Base-by-base conservation (phyloP, 257 asterid genomes). In the Linaria vulgaris region DNA sequence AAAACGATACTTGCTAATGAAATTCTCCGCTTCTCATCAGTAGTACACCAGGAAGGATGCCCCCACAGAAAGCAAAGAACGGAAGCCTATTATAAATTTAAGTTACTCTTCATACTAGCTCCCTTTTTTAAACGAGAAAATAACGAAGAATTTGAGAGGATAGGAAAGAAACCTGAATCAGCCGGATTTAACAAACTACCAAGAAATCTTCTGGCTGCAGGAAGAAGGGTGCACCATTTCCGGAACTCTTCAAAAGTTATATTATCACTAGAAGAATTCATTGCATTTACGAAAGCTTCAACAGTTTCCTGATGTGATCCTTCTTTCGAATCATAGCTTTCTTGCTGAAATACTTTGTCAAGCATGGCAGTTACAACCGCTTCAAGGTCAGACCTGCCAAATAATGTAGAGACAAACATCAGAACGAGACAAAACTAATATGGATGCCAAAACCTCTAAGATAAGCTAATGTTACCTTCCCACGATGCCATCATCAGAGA, bases 371-470 rank as follows among this genome's bases (percentile, higher is more conserved):
- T 83, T 69, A 89, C 66, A 67, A 86, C 91, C 38, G 74, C 84
- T 76, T 85, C 86, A 57, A 89, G 81, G 78, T 87, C 99, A 75
- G 88, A 74, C 82, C 99, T 92, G 86, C 61, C 68, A 77, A 49
- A 72, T 61, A 72, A 63, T 44, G 56, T 48, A 63, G 13, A 43
- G 9, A 59, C 21, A 41, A 59, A 59, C 13, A 20, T 50, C 44
- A n/a, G 24, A 13, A 58, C 56, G 37, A 25, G 62, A 49, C n/a
- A 56, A 31, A 34, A 10, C 55, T 23, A 75, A 24, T 22, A 50
- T n/a, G 61, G 30, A 56, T 10, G 51, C 21, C 47, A 56, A 41
- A 21, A 69, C 56, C 46, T 64, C 24, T 20, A 48, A 30, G 12
- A 43, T 49, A 59, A 37, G 45, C 62, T n/a, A 17, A 60, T 59